Conservation (phyloP, 1,284 basidiomycete genomes). For the Puccinia horiana region DNA sequence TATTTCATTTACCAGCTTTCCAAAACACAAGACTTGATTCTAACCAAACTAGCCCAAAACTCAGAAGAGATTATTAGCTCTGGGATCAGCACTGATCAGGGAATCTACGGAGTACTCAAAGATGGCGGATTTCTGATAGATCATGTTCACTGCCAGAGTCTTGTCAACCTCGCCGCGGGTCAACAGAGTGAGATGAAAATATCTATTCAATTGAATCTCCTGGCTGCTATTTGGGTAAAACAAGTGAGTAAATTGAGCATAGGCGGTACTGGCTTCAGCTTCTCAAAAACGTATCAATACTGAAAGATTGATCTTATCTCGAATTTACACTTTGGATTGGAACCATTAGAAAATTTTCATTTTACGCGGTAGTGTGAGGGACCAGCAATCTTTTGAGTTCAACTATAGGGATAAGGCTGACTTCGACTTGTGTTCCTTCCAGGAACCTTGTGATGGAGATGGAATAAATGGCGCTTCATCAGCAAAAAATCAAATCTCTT, state of each 20-base stretch:
- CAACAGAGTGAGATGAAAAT: conserved; percentile 46
- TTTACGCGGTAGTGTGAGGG: conserved; percentile 40
- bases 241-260: conserved; percentile 15
- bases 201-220: conserved; percentile 43
- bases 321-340: background rate
- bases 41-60: conserved; percentile 33
- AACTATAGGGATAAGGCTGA: background rate
- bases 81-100: conserved; percentile 40
- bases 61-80: conserved; percentile 40
- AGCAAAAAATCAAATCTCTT: conserved; percentile 33
- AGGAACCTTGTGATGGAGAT: conserved; percentile 34
- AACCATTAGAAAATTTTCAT: conserved; percentile 40
- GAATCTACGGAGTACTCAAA: conserved; percentile 42
- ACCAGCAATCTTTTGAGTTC: background rate
- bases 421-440: background rate
- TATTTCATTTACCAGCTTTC: conserved; percentile 43
- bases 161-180: conserved; percentile 13
- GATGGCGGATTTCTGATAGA: conserved; percentile 40
- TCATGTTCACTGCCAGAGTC: conserved; percentile 18
- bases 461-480: conserved; percentile 30
- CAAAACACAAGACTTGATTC: conserved; percentile 46
- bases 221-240: conserved; percentile 47
- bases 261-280: background rate
- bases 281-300: no score
- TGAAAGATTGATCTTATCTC: background rate